Evolutionary conservation across 306 rosid species (phyloP).

Genomic region (Boehmeria nivea): DNA sequence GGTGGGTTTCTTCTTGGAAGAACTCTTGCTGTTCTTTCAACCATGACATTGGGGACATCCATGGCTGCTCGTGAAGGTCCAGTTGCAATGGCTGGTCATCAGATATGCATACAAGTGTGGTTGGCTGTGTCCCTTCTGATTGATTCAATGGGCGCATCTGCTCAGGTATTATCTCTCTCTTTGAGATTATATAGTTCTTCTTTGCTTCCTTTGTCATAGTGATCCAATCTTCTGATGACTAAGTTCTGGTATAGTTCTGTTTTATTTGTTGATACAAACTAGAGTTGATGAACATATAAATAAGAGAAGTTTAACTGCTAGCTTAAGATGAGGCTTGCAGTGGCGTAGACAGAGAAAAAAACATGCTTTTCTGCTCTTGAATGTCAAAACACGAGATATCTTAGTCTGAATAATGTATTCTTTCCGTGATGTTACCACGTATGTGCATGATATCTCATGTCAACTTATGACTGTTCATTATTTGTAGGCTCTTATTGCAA

Average conservation of each 20-base stretch:
- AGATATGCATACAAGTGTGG: slow-evolving; percentile 97
- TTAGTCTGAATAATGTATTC: neutral
- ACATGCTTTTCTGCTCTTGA: too few relatives aligned
- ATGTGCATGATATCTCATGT: neutral
- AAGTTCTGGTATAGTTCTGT: too few relatives aligned
- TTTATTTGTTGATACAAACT: too few relatives aligned
- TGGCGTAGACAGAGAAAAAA: neutral
- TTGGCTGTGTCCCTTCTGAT: slow-evolving; percentile 93
- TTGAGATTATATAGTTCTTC: slow-evolving; percentile 3
- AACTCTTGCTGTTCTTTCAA: slow-evolving; percentile 81
- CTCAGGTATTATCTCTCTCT: slow-evolving; percentile 54
- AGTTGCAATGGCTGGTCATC: slow-evolving; percentile 98
- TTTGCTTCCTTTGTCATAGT: slow-evolving; percentile 9
- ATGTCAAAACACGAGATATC: neutral
- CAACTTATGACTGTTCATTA: slow-evolving; percentile 18
- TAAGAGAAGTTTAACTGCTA: neutral
- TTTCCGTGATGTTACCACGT: neutral
- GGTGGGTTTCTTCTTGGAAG: slow-evolving; percentile 93
- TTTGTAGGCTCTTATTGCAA: slow-evolving; percentile 81
- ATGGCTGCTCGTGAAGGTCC: slow-evolving; percentile 98
- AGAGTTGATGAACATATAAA: neutral
- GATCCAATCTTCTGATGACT: neutral
- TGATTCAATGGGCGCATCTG: slow-evolving; percentile 80
- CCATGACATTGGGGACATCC: slow-evolving; percentile 86
- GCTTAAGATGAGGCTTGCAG: neutral